phyloP scores from a whole-genome alignment of 495 filamentous ascomycete species.

The Mytilinidion resinicola region DNA sequence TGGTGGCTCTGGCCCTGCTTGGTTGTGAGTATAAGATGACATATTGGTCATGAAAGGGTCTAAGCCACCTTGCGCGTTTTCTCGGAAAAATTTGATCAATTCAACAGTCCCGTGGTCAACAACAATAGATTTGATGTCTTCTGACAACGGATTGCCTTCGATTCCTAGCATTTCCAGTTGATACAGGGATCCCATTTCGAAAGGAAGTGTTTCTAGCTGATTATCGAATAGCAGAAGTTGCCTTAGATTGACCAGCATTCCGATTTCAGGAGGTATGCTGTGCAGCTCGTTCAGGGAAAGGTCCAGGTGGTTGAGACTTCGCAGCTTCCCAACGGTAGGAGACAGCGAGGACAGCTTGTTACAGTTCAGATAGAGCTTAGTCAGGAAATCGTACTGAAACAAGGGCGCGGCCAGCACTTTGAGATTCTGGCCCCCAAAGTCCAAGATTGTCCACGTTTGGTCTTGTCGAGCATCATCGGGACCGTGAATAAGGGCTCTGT shows the following conservation, averaged over 20 bases:
- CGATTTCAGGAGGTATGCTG: slow-evolving; percentile 83
- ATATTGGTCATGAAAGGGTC: too few species aligned
- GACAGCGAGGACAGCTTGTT: slow-evolving; percentile 80
- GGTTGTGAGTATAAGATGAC: slow-evolving; percentile 27
- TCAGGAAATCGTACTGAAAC: slow-evolving; percentile 81
- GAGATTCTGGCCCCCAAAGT: slow-evolving; percentile 89
- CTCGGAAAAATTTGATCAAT: slow-evolving; percentile 72
- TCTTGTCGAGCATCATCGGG: slow-evolving; percentile 41
- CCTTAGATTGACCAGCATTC: slow-evolving; percentile 86
- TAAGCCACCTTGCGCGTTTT: slow-evolving; percentile 71
- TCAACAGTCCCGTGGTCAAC: slow-evolving; percentile 80
- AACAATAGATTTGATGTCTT: slow-evolving; percentile 64
- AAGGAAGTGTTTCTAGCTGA: slow-evolving; percentile 69
- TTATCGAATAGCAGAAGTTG: slow-evolving; percentile 84
- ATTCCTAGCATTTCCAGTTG: slow-evolving; percentile 83
- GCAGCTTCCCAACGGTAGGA: slow-evolving; percentile 68
- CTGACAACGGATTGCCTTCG: slow-evolving; percentile 80
- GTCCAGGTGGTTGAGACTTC: slow-evolving; percentile 73
- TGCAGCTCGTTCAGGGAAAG: slow-evolving; percentile 79
- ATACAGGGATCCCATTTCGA: slow-evolving; percentile 80
- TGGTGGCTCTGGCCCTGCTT: slow-evolving; percentile 63
- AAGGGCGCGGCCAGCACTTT: slow-evolving; percentile 69
- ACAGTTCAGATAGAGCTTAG: slow-evolving; percentile 82
- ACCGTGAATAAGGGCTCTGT: slow-evolving; percentile 50
- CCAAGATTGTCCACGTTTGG: slow-evolving; percentile 84